Conservation (phyloP, 331 rosid species). For the Dryas integrifolia region DNA sequence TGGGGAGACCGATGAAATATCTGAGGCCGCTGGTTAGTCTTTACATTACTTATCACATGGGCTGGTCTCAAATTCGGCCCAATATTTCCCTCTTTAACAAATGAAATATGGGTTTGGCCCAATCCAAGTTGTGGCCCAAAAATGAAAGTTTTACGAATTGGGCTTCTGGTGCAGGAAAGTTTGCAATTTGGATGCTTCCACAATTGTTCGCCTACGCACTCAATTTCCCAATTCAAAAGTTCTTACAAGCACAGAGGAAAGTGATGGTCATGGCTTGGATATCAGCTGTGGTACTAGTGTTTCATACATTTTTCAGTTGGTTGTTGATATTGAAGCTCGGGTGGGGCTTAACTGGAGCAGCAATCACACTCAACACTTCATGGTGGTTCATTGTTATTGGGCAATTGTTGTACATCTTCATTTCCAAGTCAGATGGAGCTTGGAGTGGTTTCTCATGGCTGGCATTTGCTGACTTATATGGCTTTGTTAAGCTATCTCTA, state of each 20-base stretch:
- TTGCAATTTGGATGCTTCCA: constrained; percentile 72
- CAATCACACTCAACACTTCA: constrained; percentile 58
- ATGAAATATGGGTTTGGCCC: neutral
- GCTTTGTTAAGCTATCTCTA: constrained; percentile 69
- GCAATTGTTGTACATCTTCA: constrained; percentile 52
- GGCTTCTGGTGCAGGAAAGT: constrained; percentile 44
- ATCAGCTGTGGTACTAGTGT: constrained; percentile 42
- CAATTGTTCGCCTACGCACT: constrained; percentile 73
- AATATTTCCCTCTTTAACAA: no score
- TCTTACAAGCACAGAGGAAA: constrained; percentile 77
- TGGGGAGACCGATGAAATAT: constrained; percentile 53
- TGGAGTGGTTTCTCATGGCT: constrained; percentile 79
- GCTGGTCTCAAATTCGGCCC: no score
- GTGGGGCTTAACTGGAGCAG: constrained; percentile 75
- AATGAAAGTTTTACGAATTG: neutral
- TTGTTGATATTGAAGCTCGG: constrained; percentile 52
- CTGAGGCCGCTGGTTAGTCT: constrained; percentile 66
- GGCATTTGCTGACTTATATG: constrained; percentile 61
- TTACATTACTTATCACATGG: neutral
- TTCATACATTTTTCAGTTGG: constrained; percentile 61
- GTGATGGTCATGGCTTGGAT: constrained; percentile 59
- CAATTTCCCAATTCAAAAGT: constrained; percentile 73
- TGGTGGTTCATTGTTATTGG: constrained; percentile 63
- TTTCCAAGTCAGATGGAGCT: constrained; percentile 75
- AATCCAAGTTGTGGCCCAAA: neutral